These are phyloP conservation scores for Hypomontagnella submonticulosa DNA, from an alignment of 495 filamentous ascomycete genomes.

Conservation along the genomic window DNA sequence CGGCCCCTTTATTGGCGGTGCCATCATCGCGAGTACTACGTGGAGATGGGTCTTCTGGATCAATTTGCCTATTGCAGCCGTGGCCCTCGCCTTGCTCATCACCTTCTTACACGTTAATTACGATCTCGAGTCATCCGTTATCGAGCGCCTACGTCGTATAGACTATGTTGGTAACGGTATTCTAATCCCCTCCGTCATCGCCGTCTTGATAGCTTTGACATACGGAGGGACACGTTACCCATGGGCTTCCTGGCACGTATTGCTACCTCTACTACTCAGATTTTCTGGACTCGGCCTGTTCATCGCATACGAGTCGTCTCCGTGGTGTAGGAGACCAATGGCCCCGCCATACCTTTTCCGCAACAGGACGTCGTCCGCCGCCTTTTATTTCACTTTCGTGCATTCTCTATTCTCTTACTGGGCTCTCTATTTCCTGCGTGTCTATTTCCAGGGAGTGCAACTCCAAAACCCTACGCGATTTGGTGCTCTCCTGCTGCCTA, in stretches of 20 bases:
- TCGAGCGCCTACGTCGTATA: conserved; percentile 31
- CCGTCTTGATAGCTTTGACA: conserved; percentile 46
- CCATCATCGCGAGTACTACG: conserved; percentile 61
- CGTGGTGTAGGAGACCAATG: not conserved
- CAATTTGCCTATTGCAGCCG: conserved; percentile 47
- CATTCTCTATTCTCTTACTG: conserved; percentile 43
- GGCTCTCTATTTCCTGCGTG: conserved; percentile 56
- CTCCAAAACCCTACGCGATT: conserved; percentile 38
- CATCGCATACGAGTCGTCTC: conserved; percentile 10
- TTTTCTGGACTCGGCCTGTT: conserved; percentile 42
- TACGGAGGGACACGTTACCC: conserved; percentile 31
- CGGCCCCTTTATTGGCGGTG: conserved; percentile 77
- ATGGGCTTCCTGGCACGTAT: conserved; percentile 45
- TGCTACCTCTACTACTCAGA: conserved; percentile 47
- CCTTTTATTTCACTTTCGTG: conserved; percentile 24
- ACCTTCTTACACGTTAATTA: conserved; percentile 45
- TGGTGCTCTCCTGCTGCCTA: conserved; percentile 53
- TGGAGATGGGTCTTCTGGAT: conserved; percentile 56
- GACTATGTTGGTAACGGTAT: conserved; percentile 50
- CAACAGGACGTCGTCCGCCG: conserved; percentile 43
- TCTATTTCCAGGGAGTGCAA: conserved; percentile 60
- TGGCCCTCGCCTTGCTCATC: conserved; percentile 32
- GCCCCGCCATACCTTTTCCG: conserved; percentile 43
- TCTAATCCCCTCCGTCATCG: conserved; percentile 37
- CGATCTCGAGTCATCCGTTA: conserved; percentile 21